Evolutionary conservation across 352 stramenopile species (phyloP).

Genomic region (Phytophthora quininea): DNA sequence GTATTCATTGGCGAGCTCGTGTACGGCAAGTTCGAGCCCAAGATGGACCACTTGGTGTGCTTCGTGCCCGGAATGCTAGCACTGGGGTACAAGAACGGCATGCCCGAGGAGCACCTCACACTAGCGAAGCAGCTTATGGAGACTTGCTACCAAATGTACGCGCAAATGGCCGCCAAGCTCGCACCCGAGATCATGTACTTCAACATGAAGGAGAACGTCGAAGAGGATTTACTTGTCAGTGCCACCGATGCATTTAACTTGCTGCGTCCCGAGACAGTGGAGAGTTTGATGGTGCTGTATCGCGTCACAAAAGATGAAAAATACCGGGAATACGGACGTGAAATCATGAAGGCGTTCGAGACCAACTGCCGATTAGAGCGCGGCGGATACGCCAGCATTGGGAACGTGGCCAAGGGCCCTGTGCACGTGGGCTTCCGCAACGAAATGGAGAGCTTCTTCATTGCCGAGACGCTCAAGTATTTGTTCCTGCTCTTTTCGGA

Average conservation of each 20-base stretch:
- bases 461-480: conserved; percentile 95
- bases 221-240: conserved; percentile 62
- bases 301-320: conserved; percentile 89
- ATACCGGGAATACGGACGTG: conserved; percentile 84
- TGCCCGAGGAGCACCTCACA: conserved; percentile 64
- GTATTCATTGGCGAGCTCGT: conserved; percentile 78
- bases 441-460: conserved; percentile 93
- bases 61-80: conserved; percentile 90
- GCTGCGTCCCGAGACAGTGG: conserved; percentile 91
- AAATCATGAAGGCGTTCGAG: conserved; percentile 90
- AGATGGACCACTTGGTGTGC: conserved; percentile 92
- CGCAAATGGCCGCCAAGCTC: conserved; percentile 76
- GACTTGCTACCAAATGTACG: conserved; percentile 91
- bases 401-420: conserved; percentile 58
- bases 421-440: conserved; percentile 52
- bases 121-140: conserved; percentile 81
- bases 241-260: conserved; percentile 79
- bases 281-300: conserved; percentile 93
- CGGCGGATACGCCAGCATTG: conserved; percentile 70
- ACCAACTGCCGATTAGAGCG: conserved; percentile 68
- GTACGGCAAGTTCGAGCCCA: conserved; percentile 51
- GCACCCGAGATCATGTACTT: conserved; percentile 90
- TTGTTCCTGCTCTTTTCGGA: conserved; percentile 92
- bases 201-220: conserved; percentile 52
- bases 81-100: conserved; percentile 78